These are phyloP conservation scores for Phytophthora ramorum DNA, from an alignment of 352 stramenopile genomes.

Conservation along the genomic window DNA sequence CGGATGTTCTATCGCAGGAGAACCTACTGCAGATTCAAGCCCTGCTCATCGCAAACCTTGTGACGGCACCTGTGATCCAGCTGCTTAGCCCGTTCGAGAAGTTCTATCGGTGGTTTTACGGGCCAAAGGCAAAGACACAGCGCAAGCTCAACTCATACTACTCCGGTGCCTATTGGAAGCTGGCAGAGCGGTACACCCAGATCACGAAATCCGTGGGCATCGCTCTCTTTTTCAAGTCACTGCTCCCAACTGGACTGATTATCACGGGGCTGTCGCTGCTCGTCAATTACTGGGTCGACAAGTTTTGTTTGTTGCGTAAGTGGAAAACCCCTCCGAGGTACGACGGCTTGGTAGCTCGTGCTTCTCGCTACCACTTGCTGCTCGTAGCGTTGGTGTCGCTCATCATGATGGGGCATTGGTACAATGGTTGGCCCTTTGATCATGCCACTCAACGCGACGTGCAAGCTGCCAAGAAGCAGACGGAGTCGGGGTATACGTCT, in stretches of 20 bases:
- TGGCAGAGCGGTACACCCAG: conserved; percentile 75
- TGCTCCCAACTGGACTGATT: conserved; percentile 66
- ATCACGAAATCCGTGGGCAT: conserved; percentile 74
- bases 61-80: conserved; percentile 71
- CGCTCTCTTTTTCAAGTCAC: conserved; percentile 71
- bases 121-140: conserved; percentile 66
- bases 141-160: conserved; percentile 84
- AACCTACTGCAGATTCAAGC: conserved; percentile 80
- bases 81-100: conserved; percentile 64
- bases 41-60: conserved; percentile 81
- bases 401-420: conserved; percentile 83
- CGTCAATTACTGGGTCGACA: conserved; percentile 87
- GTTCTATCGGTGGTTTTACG: conserved; percentile 52
- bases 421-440: conserved; percentile 84
- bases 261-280: conserved; percentile 73
- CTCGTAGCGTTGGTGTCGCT: conserved; percentile 67
- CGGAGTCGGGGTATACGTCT: conserved; percentile 35
- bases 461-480: conserved; percentile 29
- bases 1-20: conserved; percentile 66
- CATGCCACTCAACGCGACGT: conserved; percentile 39
- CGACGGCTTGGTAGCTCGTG: conserved; percentile 64
- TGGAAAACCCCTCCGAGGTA: conserved; percentile 76
- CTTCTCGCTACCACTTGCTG: conserved; percentile 74
- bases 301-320: conserved; percentile 80
- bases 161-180: conserved; percentile 67